Evolutionary conservation across 2,329 filamentous ascomycete species (phyloP).

Genomic region (Alternaria solani): DNA sequence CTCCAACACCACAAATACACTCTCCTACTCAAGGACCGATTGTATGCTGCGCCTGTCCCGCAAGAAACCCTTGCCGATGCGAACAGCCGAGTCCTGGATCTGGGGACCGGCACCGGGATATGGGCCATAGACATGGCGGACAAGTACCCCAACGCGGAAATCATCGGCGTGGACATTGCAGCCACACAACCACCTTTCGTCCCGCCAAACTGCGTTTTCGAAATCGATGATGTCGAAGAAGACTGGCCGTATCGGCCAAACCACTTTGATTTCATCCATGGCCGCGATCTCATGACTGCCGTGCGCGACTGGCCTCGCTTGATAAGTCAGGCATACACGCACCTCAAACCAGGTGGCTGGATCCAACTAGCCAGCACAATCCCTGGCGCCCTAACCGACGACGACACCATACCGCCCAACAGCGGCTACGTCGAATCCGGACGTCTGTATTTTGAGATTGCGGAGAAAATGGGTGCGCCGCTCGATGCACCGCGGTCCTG

Average conservation of each 20-base stretch:
- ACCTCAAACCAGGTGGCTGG: slow-evolving; percentile 29
- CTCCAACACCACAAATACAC: slow-evolving; percentile 37
- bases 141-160: slow-evolving; percentile 23
- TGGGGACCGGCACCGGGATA: slow-evolving; percentile 34
- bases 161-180: slow-evolving; percentile 47
- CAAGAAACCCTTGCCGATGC: slow-evolving; percentile 14
- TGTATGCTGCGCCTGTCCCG: slow-evolving; percentile 26
- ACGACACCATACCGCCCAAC: slow-evolving; percentile 29
- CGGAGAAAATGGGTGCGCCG: slow-evolving; percentile 40
- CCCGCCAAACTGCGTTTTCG: slow-evolving; percentile 50
- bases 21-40: slow-evolving; percentile 25
- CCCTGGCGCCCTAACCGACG: slow-evolving; percentile 27
- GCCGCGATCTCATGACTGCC: slow-evolving; percentile 41
- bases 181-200: slow-evolving; percentile 51
- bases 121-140: slow-evolving; percentile 39
- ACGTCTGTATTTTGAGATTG: slow-evolving; percentile 31
- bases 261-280: slow-evolving; percentile 45
- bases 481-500: slow-evolving; percentile 43
- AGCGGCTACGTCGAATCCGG: slow-evolving; percentile 30
- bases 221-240: slow-evolving; percentile 51
- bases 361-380: slow-evolving; percentile 41
- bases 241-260: slow-evolving; percentile 47
- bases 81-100: slow-evolving; percentile 27
- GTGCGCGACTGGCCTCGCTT: slow-evolving; percentile 43
- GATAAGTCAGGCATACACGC: slow-evolving; percentile 40